These are phyloP conservation scores for Citrullus mucosospermus DNA, from an alignment of 306 rosid genomes.

Conservation along the genomic window DNA sequence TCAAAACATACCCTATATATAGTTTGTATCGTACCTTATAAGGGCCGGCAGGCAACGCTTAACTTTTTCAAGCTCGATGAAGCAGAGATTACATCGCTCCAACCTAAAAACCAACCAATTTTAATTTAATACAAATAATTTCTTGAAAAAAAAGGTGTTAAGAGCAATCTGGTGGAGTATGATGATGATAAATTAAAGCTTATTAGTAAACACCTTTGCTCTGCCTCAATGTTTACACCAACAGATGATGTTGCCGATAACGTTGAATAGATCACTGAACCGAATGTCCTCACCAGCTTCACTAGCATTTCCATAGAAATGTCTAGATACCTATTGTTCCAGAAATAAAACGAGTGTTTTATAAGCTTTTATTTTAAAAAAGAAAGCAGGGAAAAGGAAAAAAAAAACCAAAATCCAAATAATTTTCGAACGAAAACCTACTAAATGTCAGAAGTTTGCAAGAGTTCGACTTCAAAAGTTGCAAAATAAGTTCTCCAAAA, in stretches of 20 bases:
- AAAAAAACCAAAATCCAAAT: background rate
- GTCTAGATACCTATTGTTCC: conserved; percentile 40
- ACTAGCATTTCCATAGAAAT: conserved; percentile 78
- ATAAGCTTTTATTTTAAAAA: too few species aligned
- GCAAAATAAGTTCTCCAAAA: background rate
- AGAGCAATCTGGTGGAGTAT: too few species aligned
- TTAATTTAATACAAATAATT: background rate
- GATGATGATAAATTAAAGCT: background rate
- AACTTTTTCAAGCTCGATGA: conserved; percentile 84
- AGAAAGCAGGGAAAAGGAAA: too few species aligned
- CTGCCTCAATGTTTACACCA: conserved; percentile 96
- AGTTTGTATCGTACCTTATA: conserved; percentile 30
- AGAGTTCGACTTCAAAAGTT: background rate
- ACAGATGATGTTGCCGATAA: conserved; percentile 64
- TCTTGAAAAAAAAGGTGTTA: background rate
- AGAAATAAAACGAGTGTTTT: background rate
- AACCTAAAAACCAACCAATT: conserved; percentile 27
- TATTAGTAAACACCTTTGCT: conserved; percentile 44
- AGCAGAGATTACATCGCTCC: conserved; percentile 91
- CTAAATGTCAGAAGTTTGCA: background rate
- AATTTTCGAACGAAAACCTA: background rate
- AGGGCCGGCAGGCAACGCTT: conserved; percentile 52
- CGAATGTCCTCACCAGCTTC: conserved; percentile 75
- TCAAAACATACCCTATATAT: too few species aligned
- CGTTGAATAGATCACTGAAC: conserved; percentile 78